phyloP scores from a whole-genome alignment of 768 basidiomycete species.

The Agrocybe pediades region DNA sequence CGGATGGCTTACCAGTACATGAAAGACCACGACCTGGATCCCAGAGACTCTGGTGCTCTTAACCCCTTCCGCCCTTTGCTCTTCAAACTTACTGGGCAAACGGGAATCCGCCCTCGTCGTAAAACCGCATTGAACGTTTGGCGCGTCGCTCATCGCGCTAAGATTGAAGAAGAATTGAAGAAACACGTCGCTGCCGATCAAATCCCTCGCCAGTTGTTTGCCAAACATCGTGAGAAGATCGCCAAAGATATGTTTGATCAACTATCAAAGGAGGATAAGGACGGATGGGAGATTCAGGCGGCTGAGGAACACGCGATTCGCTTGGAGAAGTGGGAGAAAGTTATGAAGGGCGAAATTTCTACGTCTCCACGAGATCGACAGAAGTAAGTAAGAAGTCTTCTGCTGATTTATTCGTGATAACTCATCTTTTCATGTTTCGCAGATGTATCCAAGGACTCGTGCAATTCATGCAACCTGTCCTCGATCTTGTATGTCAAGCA shows the following conservation, averaged over 20 bases:
- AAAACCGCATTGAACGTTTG: constrained; percentile 4
- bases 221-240: background rate
- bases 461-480: constrained; percentile 1
- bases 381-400: background rate
- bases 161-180: background rate
- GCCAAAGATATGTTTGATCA: background rate
- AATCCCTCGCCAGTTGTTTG: background rate
- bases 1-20: constrained; percentile 19
- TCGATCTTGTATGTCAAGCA: background rate
- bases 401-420: background rate
- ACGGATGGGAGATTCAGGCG: background rate
- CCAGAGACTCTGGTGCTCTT: constrained; percentile 2
- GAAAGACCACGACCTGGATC: constrained; percentile 7
- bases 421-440: background rate
- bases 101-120: background rate
- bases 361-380: constrained; percentile 6
- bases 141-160: background rate
- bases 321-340: background rate
- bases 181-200: background rate
- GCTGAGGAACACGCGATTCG: background rate
- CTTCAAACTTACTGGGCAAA: constrained; percentile 8
- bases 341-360: background rate
- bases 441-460: constrained; percentile 2
- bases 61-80: constrained; percentile 7
- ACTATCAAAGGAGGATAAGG: background rate